Evolutionary conservation across 1,284 basidiomycete species (phyloP).

Genomic region (Trichosporon faecale): DNA sequence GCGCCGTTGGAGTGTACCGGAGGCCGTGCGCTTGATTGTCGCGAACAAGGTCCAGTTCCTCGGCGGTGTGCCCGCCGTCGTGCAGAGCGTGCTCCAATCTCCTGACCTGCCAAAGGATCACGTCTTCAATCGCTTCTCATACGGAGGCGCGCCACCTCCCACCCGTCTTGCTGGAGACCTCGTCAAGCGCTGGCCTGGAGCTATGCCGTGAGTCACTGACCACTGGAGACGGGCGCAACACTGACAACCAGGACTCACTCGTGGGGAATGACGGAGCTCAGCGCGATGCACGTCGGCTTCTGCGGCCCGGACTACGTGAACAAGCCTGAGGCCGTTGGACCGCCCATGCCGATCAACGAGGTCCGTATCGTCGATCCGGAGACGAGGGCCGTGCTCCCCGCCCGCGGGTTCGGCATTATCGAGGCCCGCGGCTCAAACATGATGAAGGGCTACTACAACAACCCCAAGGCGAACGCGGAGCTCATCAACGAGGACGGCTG

Average conservation of each 20-base stretch:
- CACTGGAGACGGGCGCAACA: no score
- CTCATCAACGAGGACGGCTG: constrained; percentile 36
- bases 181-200: constrained; percentile 34
- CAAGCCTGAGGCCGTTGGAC: constrained; percentile 28
- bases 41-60: constrained; percentile 34
- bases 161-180: constrained; percentile 38
- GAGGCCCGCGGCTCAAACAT: constrained; percentile 44
- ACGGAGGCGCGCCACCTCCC: constrained; percentile 45
- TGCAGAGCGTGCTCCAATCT: constrained; percentile 36
- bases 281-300: constrained; percentile 16
- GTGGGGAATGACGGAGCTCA: constrained; percentile 23
- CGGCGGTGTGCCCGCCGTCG: constrained; percentile 47
- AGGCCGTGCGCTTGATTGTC: constrained; percentile 35
- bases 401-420: constrained; percentile 34
- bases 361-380: constrained; percentile 37
- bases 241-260: constrained; percentile 13
- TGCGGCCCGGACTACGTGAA: constrained; percentile 35
- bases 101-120: constrained; percentile 26
- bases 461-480: constrained; percentile 8
- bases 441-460: constrained; percentile 44
- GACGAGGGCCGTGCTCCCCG: constrained; percentile 27
- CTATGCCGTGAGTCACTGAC: not conserved
- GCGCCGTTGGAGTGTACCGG: constrained; percentile 38
- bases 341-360: constrained; percentile 41
- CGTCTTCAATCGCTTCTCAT: constrained; percentile 40